phyloP scores from a whole-genome alignment of 495 filamentous ascomycete species.

The Extremus antarcticus region DNA sequence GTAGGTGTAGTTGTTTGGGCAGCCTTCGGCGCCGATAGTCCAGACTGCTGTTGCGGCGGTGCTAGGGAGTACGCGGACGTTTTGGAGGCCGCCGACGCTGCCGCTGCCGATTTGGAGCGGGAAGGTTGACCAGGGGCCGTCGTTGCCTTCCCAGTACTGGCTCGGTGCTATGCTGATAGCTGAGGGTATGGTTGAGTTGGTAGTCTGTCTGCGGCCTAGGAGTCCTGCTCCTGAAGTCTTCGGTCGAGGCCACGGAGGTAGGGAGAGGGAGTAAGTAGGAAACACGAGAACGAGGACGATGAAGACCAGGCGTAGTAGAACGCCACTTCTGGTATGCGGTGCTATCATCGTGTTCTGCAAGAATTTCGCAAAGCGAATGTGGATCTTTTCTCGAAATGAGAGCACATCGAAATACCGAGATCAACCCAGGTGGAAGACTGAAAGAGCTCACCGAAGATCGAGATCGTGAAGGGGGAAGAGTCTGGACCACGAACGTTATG shows the following conservation, averaged over 20 bases:
- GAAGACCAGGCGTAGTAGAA: too few species aligned
- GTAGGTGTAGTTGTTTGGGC: constrained; percentile 27
- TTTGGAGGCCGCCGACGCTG: constrained; percentile 28
- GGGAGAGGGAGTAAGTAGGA: too few species aligned
- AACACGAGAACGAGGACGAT: too few species aligned
- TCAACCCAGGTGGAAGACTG: too few species aligned
- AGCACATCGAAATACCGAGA: too few species aligned
- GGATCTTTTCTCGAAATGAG: too few species aligned
- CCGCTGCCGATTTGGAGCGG: constrained; percentile 43
- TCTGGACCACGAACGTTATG: too few species aligned
- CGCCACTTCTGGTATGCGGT: too few species aligned
- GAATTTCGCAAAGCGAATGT: too few species aligned
- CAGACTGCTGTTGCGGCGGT: constrained; percentile 48
- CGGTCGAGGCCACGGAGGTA: background rate
- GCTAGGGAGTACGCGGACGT: constrained; percentile 45
- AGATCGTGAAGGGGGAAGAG: too few species aligned
- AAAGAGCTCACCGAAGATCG: too few species aligned
- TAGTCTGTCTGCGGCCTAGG: background rate
- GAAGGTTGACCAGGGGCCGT: constrained; percentile 34
- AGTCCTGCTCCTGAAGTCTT: background rate
- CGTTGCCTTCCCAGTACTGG: constrained; percentile 23
- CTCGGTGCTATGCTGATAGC: constrained; percentile 16
- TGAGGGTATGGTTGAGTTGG: constrained; percentile 10
- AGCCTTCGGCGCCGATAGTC: constrained; percentile 44
- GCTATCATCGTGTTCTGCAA: too few species aligned